These are phyloP conservation scores for Xylariaceae sp. DNA, from an alignment of 2,329 filamentous ascomycete genomes.

Conservation along the genomic window DNA sequence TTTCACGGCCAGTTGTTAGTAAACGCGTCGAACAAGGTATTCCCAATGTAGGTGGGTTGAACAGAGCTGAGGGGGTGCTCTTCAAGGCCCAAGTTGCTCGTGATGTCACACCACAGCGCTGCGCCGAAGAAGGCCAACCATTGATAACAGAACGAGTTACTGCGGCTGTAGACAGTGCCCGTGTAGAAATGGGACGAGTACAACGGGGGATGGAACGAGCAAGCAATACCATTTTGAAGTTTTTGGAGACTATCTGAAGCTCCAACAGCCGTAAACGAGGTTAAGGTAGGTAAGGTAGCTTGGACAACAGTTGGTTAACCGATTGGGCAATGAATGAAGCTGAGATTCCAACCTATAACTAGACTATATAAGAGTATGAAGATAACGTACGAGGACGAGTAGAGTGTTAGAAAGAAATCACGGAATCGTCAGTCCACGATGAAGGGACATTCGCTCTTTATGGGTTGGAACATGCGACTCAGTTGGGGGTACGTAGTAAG, in stretches of 20 bases:
- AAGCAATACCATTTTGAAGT: slow-evolving; percentile 55
- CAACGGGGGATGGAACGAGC: slow-evolving; percentile 58
- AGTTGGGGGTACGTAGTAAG: slow-evolving; percentile 14
- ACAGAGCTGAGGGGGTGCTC: slow-evolving; percentile 37
- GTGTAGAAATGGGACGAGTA: slow-evolving; percentile 32
- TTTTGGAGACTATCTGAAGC: slow-evolving; percentile 10
- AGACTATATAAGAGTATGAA: slow-evolving; percentile 23
- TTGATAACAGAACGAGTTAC: slow-evolving; percentile 33
- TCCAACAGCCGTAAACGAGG: slow-evolving; percentile 1
- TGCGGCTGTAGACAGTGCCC: slow-evolving; percentile 31
- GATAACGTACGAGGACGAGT: too few relatives aligned
- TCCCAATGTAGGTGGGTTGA: slow-evolving; percentile 44
- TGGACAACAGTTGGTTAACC: slow-evolving; percentile 10
- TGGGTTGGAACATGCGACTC: slow-evolving; percentile 15
- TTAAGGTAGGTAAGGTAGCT: slow-evolving; percentile 6
- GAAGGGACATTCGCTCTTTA: slow-evolving; percentile 28
- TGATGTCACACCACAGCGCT: slow-evolving; percentile 31
- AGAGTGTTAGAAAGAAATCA: slow-evolving; percentile 16
- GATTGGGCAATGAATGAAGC: slow-evolving; percentile 7
- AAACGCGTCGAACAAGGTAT: slow-evolving; percentile 61
- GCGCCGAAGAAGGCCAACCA: slow-evolving; percentile 26
- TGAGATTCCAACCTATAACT: slow-evolving; percentile 5
- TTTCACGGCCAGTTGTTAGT: slow-evolving; percentile 53
- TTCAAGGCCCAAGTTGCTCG: slow-evolving; percentile 28
- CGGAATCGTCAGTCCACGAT: slow-evolving; percentile 7